Evolutionary conservation across 441 rosid genomes (phyloP), one percentile per base, ranked within the genome.

Genomic region (Gossypium davidsonii): DNA sequence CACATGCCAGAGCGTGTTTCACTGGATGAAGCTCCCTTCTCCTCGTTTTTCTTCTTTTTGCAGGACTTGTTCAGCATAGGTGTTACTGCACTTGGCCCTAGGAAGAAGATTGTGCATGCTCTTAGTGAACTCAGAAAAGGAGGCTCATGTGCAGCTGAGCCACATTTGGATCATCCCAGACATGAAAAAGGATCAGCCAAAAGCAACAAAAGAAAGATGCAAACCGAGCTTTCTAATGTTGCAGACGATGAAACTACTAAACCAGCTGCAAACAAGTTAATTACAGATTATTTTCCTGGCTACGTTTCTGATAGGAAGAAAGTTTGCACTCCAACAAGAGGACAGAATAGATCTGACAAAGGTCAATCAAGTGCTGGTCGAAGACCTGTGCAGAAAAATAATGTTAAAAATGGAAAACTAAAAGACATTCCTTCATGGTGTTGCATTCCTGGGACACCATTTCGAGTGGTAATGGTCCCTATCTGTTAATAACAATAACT

Each of bases 61-160:
- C 82, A 92, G 98, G 98, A 94, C 81, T 87, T 94, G 15, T 37
- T 88, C 46, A 82, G 76, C 71, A 89, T 94, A 52, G 98, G 98
- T 67, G 83, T 94, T 14, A 83, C 92, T 17, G 84, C 98, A 64
- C 94, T 90, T 68, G 98, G 97, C 42, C 97, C 98, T 1, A 88
- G 97, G 88, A 94, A 90, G 86, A 94, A 88, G 79, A 87, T 94
- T 73, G 73, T 85, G 79, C 88, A 81, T 80, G 95, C 98, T 61
- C 91, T 94, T 71, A 67, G 58, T 44, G 82, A 82, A 67, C 85
- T 88, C 77, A 83, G 85, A 80, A 85, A 83, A 79, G 80, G 78
- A 1, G 18, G 62, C 71, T 63, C 67, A 57, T 25, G 46, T 73
- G 76, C 79, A 28, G 67, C 70, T 49, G 85, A 64, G 73, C 59